Percentiles rank a stretch among this genome's conserved stretches.
Conservation (phyloP, 2,329 filamentous ascomycete species). For the Fusarium staphyleae region DNA sequence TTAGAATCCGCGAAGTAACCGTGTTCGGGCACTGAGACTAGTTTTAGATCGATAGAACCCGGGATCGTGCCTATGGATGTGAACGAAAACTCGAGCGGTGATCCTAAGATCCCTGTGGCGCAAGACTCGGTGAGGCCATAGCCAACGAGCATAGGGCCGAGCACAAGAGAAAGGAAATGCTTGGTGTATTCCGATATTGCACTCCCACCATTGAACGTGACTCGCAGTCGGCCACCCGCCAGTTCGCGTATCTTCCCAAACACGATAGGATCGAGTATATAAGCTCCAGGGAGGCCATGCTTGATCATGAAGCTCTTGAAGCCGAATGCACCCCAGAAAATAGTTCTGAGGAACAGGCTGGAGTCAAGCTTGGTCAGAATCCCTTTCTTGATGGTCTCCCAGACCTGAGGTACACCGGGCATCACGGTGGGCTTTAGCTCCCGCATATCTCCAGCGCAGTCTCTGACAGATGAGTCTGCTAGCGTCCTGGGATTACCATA, state of each 20-base stretch:
- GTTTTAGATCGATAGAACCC: conserved; percentile 82
- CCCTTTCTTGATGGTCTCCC: conserved; percentile 96
- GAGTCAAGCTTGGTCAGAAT: conserved; percentile 80
- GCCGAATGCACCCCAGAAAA: conserved; percentile 76
- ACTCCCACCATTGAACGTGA: conserved; percentile 92
- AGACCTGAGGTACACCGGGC: conserved; percentile 93
- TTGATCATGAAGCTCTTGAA: conserved; percentile 65
- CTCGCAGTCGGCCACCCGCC: conserved; percentile 84
- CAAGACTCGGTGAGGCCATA: conserved; percentile 95
- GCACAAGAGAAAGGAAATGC: conserved; percentile 86
- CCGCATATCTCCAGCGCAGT: conserved; percentile 91
- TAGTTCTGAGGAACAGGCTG: conserved; percentile 69
- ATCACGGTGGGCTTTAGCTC: conserved; percentile 88
- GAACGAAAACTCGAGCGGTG: conserved; percentile 83
- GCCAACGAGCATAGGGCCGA: conserved; percentile 92
- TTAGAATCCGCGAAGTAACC: conserved; percentile 77
- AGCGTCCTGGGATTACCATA: conserved; percentile 91
- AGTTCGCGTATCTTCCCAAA: conserved; percentile 91
- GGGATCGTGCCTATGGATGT: conserved; percentile 78
- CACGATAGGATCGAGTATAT: conserved; percentile 79
- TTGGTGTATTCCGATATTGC: conserved; percentile 89
- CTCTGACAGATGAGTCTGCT: conserved; percentile 82
- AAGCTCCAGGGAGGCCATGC: conserved; percentile 69
- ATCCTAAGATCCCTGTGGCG: conserved; percentile 79
- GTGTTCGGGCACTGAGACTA: conserved; percentile 87